Evolutionary conservation across 192 early-diverging fungal species (phyloP).

Genomic region (Polychytrium aggregatum): DNA sequence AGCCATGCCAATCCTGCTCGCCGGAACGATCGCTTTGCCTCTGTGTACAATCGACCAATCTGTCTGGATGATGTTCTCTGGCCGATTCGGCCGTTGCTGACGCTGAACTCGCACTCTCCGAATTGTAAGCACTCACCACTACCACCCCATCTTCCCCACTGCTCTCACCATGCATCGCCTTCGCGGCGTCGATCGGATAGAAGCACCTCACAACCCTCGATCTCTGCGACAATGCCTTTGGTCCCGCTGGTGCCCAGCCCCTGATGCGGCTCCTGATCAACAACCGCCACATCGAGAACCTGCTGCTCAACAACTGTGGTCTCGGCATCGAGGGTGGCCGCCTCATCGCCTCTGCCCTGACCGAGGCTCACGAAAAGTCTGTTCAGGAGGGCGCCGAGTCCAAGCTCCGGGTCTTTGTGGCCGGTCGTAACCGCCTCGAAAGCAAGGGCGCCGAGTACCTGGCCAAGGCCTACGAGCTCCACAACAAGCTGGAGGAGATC

Average conservation of each 20-base stretch:
- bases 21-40: too few relatives aligned
- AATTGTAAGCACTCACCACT: neutral
- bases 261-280: slow-evolving; percentile 75
- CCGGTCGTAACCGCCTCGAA: slow-evolving; percentile 91
- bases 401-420: slow-evolving; percentile 68
- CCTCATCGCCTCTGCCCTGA: slow-evolving; percentile 73
- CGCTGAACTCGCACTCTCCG: neutral
- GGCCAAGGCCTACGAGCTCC: slow-evolving; percentile 69
- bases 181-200: too few relatives aligned
- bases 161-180: too few relatives aligned
- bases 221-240: slow-evolving; percentile 95
- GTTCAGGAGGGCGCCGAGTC: slow-evolving; percentile 47
- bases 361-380: slow-evolving; percentile 62
- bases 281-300: slow-evolving; percentile 65
- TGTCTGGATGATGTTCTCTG: too few relatives aligned
- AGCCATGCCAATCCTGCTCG: too few relatives aligned
- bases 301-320: slow-evolving; percentile 96
- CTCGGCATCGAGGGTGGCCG: slow-evolving; percentile 84
- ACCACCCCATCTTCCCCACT: too few relatives aligned
- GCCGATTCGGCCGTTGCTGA: too few relatives aligned
- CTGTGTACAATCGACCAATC: too few relatives aligned
- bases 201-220: too few relatives aligned
- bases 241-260: slow-evolving; percentile 82
- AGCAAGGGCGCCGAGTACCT: slow-evolving; percentile 64
- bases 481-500: slow-evolving; percentile 64